These are phyloP conservation scores for Curvularia sp. DNA, from an alignment of 2,329 filamentous ascomycete species.

Conservation along the genomic window DNA sequence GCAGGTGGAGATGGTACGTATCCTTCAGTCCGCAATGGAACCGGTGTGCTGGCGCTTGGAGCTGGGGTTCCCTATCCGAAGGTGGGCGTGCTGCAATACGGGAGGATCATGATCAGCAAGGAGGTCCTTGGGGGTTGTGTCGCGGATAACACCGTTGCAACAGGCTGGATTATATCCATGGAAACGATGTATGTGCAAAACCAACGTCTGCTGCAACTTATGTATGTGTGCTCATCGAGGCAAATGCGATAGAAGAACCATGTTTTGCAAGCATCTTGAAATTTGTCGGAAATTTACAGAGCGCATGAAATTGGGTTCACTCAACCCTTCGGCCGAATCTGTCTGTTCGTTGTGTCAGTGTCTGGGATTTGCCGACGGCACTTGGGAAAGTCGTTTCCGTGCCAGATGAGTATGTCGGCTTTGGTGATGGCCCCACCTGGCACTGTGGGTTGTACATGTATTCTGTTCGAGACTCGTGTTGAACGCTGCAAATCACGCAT, in stretches of 20 bases:
- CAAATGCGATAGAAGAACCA: not conserved
- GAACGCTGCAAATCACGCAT: not conserved
- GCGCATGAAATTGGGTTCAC: not conserved
- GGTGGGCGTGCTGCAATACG: slow-evolving; percentile 25
- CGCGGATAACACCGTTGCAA: slow-evolving; percentile 6
- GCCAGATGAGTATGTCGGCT: not conserved
- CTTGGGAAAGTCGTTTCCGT: not conserved
- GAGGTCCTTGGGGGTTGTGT: slow-evolving; percentile 14
- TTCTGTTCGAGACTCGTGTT: slow-evolving; percentile 1
- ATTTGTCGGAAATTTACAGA: not conserved
- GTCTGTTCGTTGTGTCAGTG: not conserved
- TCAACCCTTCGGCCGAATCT: not conserved
- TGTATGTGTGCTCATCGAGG: not conserved
- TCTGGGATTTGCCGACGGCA: not conserved
- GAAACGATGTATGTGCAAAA: slow-evolving; percentile 2
- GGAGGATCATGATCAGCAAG: slow-evolving; percentile 31
- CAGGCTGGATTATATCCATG: not conserved
- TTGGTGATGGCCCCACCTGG: not conserved
- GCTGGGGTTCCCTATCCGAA: slow-evolving; percentile 22
- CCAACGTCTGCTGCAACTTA: slow-evolving; percentile 4
- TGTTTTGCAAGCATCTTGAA: not conserved
- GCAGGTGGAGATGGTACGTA: slow-evolving; percentile 5
- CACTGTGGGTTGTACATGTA: not conserved
- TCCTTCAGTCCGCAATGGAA: slow-evolving; percentile 5
- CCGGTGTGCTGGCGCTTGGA: slow-evolving; percentile 13